Conservation (phyloP, 768 basidiomycete genomes). For the Rhizopogon roseolus region DNA sequence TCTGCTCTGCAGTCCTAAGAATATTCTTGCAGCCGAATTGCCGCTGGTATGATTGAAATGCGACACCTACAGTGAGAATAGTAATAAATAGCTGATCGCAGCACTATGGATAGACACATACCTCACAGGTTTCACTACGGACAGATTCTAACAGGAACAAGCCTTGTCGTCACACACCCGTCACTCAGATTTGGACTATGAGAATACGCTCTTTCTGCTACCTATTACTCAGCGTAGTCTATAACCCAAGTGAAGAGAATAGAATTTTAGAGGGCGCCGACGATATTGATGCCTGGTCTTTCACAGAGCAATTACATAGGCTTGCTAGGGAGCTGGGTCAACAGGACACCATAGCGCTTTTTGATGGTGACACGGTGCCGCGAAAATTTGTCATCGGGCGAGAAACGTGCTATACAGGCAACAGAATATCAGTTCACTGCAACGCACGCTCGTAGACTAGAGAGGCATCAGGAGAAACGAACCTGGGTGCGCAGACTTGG, state of each 20-base stretch:
- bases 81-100: no score
- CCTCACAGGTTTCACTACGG: not conserved
- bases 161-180: not conserved
- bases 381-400: constrained; percentile 99
- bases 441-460: not conserved
- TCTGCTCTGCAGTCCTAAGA: not conserved
- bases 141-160: not conserved
- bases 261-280: not conserved
- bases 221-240: not conserved
- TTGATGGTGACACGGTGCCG: constrained; percentile 96
- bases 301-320: constrained; percentile 55
- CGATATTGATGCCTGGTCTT: not conserved
- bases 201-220: not conserved
- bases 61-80: not conserved
- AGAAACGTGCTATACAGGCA: constrained; percentile 78
- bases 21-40: not conserved
- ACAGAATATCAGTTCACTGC: not conserved
- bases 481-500: constrained; percentile 98
- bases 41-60: not conserved
- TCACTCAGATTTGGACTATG: not conserved
- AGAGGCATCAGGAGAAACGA: constrained; percentile 16
- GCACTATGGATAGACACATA: not conserved
- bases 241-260: not conserved
- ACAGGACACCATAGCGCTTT: constrained; percentile 84
- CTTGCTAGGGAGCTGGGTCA: constrained; percentile 85